Conservation (phyloP, 2,329 filamentous ascomycete genomes). For the Aureobasidium sp. region DNA sequence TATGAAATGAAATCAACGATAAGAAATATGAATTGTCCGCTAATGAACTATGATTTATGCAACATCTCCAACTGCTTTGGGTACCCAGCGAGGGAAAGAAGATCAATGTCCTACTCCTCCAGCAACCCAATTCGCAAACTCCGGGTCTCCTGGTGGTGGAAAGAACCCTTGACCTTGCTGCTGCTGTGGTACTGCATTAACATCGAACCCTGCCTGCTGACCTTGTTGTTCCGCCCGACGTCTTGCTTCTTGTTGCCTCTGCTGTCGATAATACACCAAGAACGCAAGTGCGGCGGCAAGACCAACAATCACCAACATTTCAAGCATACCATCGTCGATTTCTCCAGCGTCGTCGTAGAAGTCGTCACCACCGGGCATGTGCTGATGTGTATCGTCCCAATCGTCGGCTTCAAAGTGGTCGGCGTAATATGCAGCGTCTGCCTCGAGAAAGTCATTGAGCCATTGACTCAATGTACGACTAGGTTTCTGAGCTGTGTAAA, state of each 20-base stretch:
- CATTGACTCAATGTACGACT: conserved; percentile 65
- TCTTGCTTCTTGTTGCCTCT: conserved; percentile 45
- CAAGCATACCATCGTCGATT: conserved; percentile 71
- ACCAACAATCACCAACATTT: conserved; percentile 76
- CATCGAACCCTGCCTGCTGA: conserved; percentile 25
- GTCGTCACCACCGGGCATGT: conserved; percentile 38
- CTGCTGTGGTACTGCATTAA: conserved; percentile 31
- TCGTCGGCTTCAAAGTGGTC: conserved; percentile 43
- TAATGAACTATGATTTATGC: too few relatives aligned
- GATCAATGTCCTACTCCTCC: conserved; percentile 57
- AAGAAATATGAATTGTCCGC: too few relatives aligned
- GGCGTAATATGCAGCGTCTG: conserved; percentile 34
- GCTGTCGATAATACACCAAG: conserved; percentile 74
- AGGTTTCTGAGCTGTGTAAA: conserved; percentile 43
- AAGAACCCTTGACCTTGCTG: conserved; percentile 51
- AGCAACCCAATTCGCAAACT: conserved; percentile 60
- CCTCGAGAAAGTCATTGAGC: conserved; percentile 75
- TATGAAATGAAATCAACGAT: too few relatives aligned
- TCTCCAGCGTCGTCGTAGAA: conserved; percentile 50
- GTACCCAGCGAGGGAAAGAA: neutral
- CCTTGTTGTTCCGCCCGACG: conserved; percentile 32
- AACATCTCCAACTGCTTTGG: too few relatives aligned
- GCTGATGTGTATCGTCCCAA: conserved; percentile 30
- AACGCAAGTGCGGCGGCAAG: conserved; percentile 67
- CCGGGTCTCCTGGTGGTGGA: conserved; percentile 59